Evolutionary conservation across 257 asterid genomes (phyloP).

Genomic region (Nicotiana benthamiana): DNA sequence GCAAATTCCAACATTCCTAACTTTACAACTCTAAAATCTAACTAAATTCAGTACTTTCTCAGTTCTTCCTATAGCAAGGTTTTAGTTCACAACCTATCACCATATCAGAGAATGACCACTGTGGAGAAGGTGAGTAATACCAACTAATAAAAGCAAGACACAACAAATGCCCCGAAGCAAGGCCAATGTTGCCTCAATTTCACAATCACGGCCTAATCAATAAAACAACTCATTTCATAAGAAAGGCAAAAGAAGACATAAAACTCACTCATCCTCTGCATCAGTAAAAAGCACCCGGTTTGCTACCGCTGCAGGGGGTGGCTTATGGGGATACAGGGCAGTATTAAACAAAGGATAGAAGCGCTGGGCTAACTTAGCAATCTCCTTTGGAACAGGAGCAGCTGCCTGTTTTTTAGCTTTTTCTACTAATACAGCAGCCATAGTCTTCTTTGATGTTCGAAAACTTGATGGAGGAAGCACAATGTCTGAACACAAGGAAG

Average conservation of each 20-base stretch:
- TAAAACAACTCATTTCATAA: background rate
- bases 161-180: background rate
- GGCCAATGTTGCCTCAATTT: background rate
- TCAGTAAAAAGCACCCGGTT: conserved; percentile 92
- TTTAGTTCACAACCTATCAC: background rate
- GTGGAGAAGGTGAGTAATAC: background rate
- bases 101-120: background rate
- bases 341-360: conserved; percentile 84
- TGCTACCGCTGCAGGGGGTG: conserved; percentile 73
- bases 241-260: conserved; percentile 31
- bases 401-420: conserved; percentile 69
- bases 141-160: background rate
- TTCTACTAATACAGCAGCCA: conserved; percentile 85
- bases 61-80: background rate
- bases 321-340: conserved; percentile 81
- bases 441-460: conserved; percentile 50
- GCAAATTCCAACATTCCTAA: background rate
- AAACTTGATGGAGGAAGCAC: conserved; percentile 26
- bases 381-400: conserved; percentile 83
- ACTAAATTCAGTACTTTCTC: background rate
- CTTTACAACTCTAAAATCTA: background rate
- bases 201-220: background rate
- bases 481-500: conserved; percentile 26
- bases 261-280: conserved; percentile 96
- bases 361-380: conserved; percentile 71